These are phyloP conservation scores for Batkoa obscura DNA, from an alignment of 371 early-diverging fungal genomes.

Conservation along the genomic window DNA sequence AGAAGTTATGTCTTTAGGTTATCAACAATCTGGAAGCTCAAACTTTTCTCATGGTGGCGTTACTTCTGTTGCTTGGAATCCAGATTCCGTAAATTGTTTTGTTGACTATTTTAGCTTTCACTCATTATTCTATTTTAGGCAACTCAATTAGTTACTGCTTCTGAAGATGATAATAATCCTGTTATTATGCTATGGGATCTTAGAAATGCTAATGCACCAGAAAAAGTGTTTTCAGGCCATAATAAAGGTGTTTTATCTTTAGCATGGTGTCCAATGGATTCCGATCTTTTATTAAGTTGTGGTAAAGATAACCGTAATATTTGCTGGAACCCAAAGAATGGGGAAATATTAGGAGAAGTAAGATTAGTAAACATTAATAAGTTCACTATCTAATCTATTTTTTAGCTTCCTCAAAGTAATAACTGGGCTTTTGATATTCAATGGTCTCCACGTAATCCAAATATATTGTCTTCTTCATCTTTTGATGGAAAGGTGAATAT, in stretches of 20 bases:
- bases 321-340: constrained; percentile 70
- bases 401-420: constrained; percentile 41
- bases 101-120: background rate
- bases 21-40: constrained; percentile 31
- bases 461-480: constrained; percentile 60
- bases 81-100: constrained; percentile 42
- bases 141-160: constrained; percentile 81
- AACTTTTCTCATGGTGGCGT: constrained; percentile 19
- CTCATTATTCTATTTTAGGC: constrained; percentile 25
- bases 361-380: background rate
- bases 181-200: constrained; percentile 83
- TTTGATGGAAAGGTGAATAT: constrained; percentile 61
- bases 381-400: constrained; percentile 1
- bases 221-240: constrained; percentile 59
- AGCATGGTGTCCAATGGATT: constrained; percentile 85
- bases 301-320: constrained; percentile 84
- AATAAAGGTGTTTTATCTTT: constrained; percentile 67
- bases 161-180: constrained; percentile 77
- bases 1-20: constrained; percentile 63
- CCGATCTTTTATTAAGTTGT: constrained; percentile 65
- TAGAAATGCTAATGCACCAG: constrained; percentile 79
- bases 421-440: constrained; percentile 87
- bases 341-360: constrained; percentile 50
- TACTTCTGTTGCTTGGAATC: constrained; percentile 85
- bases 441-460: constrained; percentile 85